Base-by-base conservation (phyloP, 1,139 yeast species). In the Candida mesenterica region DNA sequence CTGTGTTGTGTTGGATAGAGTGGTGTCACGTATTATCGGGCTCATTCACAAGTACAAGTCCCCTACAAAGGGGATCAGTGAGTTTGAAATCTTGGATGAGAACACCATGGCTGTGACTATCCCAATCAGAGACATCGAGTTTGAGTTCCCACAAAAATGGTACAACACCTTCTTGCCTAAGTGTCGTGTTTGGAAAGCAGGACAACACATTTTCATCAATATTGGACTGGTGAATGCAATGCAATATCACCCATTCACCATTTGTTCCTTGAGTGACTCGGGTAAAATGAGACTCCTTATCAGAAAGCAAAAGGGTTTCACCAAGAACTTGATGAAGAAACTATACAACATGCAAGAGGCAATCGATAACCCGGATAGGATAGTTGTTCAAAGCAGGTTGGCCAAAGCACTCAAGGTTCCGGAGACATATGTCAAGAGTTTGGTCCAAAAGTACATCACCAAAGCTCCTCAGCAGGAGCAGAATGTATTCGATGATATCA, bases 181-280 rank as follows among this genome's bases (percentile, higher is more conserved):
- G 17, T 49, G 61, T 23, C 62, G 72, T 19, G 56, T 59, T 13
- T 73, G 79, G 79, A 61, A 61, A 36, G 63, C 77, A 0, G 79
- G 79, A 2, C 76, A 68, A 46, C 75, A 72, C 46, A 58, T 70
- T 4, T 62, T 57, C 32, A 52, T 73, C 17, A 66, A 61, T 33
- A 73, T 72, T 3, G 52, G 61, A 2, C 62, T 61, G 40, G 62
- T 72, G 10, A 58, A 59, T 15, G 42, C 48, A 7, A 48, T 68
- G 31, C 77, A 71, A 42, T 61, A 59, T 41, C 79, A 73, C 43
- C 79, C 79, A 1, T 73, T 73, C 46, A 68, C 76, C 4, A 67
- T 73, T 32, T 53, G 69, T 2, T 66, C 69, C 33, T 46, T 68
- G 18, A 53, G 69, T 8, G 63, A 57, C 6, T 42, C 64, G 3